Evolutionary conservation across 83 land plant species (phyloP), one percentile per base, ranked within the genome.

Genomic region (Diphasiastrum complanatum): DNA sequence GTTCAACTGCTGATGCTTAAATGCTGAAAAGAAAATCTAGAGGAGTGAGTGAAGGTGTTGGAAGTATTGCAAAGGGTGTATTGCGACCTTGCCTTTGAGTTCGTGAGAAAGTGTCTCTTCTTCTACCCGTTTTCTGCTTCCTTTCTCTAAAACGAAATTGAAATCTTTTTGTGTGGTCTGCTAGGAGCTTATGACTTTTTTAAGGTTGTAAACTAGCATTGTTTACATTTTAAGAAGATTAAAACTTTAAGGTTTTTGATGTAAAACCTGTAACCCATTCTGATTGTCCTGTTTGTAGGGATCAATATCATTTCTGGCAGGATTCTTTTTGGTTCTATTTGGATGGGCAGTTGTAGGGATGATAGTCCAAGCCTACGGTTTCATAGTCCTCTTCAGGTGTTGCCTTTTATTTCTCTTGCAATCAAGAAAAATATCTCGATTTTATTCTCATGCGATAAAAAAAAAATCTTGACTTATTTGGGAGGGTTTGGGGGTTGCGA

Each of bases 261-360:
- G 18, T 14, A 18, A 55, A 28, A 24, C 20, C 50, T 31, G 3
- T 31, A 12, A 1, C 59, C 62, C 40, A 6, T 23, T n/a, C 14
- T 28, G 16, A 23, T 52, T 31, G 45, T 29, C 24, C 10, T 14
- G 33, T 1, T 50, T 85, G 31, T 78, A 92, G 98, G 95, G 98
- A 10, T 82, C 98, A 2, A 78, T 87, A 18, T 75, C 86, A 26
- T 92, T 92, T 70, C 81, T 83, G 47, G 68, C 69, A 47, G 98
- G 98, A 33, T 92, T 92, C 64, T 72, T 83, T 36, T 67, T 87
- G 48, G 95, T 92, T 43, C 59, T 92, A 14, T 58, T 92, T 51
- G 98, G 95, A 31, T 92, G 98, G 98, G 85, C 98, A 18, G 69
- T 92, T 29, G 28, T 82, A 23, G 98, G 95, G 16, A 92, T 92